Conservation (phyloP, 1,284 basidiomycete species). For the Ceratobasidium theobromae region DNA sequence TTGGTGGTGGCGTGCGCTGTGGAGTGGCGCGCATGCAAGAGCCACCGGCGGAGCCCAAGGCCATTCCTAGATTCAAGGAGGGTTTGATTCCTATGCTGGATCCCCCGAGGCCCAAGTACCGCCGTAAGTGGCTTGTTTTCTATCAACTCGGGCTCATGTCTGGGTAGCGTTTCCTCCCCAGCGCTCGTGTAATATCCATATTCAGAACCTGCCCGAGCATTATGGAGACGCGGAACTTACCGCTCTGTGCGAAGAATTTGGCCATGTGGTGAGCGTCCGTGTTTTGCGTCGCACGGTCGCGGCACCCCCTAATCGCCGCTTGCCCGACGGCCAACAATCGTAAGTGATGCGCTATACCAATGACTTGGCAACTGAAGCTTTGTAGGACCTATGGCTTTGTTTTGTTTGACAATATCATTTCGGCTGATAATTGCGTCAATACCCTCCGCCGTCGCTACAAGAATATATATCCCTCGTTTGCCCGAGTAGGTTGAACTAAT, state of each 20-base stretch:
- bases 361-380: neutral
- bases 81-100: slow-evolving; percentile 1
- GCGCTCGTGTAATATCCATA: slow-evolving; percentile 24
- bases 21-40: neutral
- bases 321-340: slow-evolving; percentile 25
- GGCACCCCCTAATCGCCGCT: slow-evolving; percentile 19
- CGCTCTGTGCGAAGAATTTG: slow-evolving; percentile 16
- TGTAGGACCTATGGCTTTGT: slow-evolving; percentile 24
- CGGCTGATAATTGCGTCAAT: slow-evolving; percentile 23
- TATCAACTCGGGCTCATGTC: neutral
- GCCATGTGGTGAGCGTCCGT: slow-evolving; percentile 17
- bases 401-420: slow-evolving; percentile 17
- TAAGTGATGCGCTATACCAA: neutral
- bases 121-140: neutral
- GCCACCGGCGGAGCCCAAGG: neutral
- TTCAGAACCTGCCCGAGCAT: slow-evolving; percentile 18
- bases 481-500: neutral
- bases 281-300: slow-evolving; percentile 19
- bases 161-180: slow-evolving; percentile 16
- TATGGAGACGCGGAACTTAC: slow-evolving; percentile 14
- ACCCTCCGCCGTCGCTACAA: slow-evolving; percentile 22
- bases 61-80: neutral
- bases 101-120: slow-evolving; percentile 1
- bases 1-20: slow-evolving; percentile 16
- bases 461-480: slow-evolving; percentile 27